phyloP scores from a whole-genome alignment of 371 early-diverging fungal species.

The Mortierella sp. region DNA sequence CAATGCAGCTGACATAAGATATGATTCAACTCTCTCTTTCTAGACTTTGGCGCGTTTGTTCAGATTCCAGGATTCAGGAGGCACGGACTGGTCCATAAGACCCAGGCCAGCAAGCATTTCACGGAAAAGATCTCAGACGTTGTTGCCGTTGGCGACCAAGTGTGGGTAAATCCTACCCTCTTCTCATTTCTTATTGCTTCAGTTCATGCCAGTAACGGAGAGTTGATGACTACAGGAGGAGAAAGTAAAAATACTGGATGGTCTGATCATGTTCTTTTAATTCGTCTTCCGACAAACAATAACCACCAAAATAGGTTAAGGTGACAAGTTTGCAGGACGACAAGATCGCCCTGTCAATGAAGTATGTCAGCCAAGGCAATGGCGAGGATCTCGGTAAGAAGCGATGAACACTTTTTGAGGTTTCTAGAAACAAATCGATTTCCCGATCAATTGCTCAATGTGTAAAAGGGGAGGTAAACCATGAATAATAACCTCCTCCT shows the following conservation, averaged over 20 bases:
- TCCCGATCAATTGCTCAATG: neutral
- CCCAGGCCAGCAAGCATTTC: slow-evolving; percentile 45
- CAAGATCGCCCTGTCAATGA: slow-evolving; percentile 55
- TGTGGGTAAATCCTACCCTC: slow-evolving; percentile 38
- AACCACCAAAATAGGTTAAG: slow-evolving; percentile 34
- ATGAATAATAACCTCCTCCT: neutral
- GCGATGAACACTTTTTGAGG: neutral
- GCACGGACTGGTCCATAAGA: slow-evolving; percentile 49
- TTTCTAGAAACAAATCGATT: neutral
- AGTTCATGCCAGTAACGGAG: neutral
- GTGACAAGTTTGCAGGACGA: slow-evolving; percentile 51
- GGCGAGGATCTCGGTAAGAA: slow-evolving; percentile 47
- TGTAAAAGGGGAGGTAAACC: too few relatives aligned
- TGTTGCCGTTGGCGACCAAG: slow-evolving; percentile 40
- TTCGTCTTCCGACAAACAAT: neutral
- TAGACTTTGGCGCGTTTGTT: slow-evolving; percentile 53
- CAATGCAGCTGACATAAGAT: neutral
- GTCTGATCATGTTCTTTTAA: neutral
- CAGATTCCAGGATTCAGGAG: slow-evolving; percentile 47
- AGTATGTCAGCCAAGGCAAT: slow-evolving; percentile 47
- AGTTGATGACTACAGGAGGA: neutral
- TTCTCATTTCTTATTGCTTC: neutral
- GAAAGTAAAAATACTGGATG: neutral
- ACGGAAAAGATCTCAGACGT: slow-evolving; percentile 44
- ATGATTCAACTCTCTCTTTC: neutral